These are phyloP conservation scores for Diaporthe ampelina DNA, from an alignment of 2,329 filamentous ascomycete species.

Conservation along the genomic window DNA sequence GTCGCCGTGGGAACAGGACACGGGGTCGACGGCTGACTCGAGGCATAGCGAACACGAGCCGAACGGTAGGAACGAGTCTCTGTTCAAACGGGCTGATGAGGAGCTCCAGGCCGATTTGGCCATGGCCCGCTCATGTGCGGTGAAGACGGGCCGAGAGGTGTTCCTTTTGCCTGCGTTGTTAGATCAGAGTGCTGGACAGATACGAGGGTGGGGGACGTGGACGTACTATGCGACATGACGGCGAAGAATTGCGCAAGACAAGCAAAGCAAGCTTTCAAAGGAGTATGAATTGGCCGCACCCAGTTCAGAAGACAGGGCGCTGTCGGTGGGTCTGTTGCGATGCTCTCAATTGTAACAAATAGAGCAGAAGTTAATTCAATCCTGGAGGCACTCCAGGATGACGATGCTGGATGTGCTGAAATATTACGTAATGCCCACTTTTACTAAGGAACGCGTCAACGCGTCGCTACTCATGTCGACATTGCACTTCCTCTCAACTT, in stretches of 20 bases:
- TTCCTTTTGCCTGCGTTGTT: conserved; percentile 79
- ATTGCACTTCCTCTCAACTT: background rate
- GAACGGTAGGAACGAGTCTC: conserved; percentile 94
- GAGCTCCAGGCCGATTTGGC: conserved; percentile 87
- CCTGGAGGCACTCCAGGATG: background rate
- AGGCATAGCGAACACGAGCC: conserved; percentile 91
- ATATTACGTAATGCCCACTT: conserved; percentile 22
- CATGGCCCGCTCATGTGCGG: conserved; percentile 87
- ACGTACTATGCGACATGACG: conserved; percentile 63
- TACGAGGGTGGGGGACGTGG: background rate
- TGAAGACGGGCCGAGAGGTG: conserved; percentile 93
- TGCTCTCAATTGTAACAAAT: background rate
- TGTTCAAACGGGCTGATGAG: conserved; percentile 84
- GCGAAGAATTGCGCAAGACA: background rate
- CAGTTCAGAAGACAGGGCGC: no score
- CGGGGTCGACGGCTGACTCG: conserved; percentile 82
- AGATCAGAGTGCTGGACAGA: conserved; percentile 33
- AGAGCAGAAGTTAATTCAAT: no score
- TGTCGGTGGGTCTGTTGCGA: background rate
- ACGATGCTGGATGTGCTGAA: background rate
- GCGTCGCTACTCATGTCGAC: background rate
- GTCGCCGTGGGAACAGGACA: conserved; percentile 87
- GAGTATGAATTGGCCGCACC: no score
- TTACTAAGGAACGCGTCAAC: conserved; percentile 29
- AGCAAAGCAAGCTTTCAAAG: background rate